These are phyloP conservation scores for Paramecium primaurelia DNA, from an alignment of 73 alveolate genomes.

Conservation along the genomic window DNA sequence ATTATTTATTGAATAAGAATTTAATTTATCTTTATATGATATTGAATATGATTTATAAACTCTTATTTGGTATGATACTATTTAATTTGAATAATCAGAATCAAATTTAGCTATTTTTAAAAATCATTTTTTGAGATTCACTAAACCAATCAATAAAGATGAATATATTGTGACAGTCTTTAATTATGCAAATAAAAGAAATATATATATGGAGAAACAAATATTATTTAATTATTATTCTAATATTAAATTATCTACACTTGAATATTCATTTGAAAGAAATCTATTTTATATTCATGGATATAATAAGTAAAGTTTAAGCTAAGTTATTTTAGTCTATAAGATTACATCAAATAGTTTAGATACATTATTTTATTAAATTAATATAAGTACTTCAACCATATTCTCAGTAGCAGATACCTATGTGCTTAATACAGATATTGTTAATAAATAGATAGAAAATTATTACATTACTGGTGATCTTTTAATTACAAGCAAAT, in stretches of 20 bases:
- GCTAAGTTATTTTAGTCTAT: background rate
- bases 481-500: background rate
- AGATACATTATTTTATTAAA: background rate
- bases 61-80: background rate
- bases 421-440: background rate
- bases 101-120: background rate
- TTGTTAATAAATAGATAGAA: background rate
- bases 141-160: background rate
- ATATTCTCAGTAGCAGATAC: background rate
- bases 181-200: background rate
- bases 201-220: background rate
- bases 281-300: background rate
- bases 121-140: background rate
- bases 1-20: background rate
- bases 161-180: background rate
- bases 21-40: background rate
- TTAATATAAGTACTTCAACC: background rate
- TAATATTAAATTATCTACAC: background rate
- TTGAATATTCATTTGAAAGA: background rate
- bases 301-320: background rate
- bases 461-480: background rate
- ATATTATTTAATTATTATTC: background rate
- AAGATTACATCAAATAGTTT: background rate
- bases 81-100: background rate
- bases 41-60: background rate